Conservation (phyloP, 805 yeast genomes). For the Yamadazyma phyllophila region DNA sequence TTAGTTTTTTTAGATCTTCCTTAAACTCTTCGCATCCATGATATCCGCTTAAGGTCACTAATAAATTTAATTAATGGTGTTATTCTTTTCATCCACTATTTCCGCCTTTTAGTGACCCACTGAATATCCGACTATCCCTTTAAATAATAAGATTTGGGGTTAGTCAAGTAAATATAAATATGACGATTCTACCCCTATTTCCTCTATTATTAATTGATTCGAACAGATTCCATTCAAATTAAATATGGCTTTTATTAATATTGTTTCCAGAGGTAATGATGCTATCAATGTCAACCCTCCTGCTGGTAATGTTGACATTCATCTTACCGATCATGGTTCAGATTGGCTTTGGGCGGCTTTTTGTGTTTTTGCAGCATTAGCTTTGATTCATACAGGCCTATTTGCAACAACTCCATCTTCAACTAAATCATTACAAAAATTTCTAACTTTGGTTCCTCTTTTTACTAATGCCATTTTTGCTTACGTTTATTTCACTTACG, state of each 20-base stretch:
- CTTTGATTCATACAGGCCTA: slow-evolving; percentile 26
- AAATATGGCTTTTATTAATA: slow-evolving; percentile 9
- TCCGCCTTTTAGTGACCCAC: not conserved
- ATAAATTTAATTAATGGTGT: not conserved
- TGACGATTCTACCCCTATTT: slow-evolving; percentile 9
- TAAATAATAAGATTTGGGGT: not conserved
- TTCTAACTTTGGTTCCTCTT: slow-evolving; percentile 42
- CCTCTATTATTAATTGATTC: not conserved
- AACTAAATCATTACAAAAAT: slow-evolving; percentile 29
- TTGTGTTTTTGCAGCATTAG: slow-evolving; percentile 41
- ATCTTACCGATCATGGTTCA: slow-evolving; percentile 57
- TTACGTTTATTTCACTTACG: slow-evolving; percentile 52
- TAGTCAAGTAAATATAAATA: slow-evolving; percentile 1
- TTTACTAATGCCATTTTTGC: slow-evolving; percentile 41
- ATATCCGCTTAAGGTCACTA: not conserved
- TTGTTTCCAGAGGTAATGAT: slow-evolving; percentile 26
- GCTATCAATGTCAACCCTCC: slow-evolving; percentile 45
- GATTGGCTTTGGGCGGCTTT: slow-evolving; percentile 70
- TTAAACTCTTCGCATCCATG: not conserved
- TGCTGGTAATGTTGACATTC: slow-evolving; percentile 42
- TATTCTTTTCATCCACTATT: too few species aligned
- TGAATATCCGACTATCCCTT: not conserved
- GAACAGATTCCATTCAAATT: not conserved
- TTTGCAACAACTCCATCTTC: slow-evolving; percentile 23
- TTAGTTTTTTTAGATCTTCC: too few species aligned